Base-by-base conservation (phyloP, 2,329 filamentous ascomycete genomes). In the Biscogniauxia sp. region DNA sequence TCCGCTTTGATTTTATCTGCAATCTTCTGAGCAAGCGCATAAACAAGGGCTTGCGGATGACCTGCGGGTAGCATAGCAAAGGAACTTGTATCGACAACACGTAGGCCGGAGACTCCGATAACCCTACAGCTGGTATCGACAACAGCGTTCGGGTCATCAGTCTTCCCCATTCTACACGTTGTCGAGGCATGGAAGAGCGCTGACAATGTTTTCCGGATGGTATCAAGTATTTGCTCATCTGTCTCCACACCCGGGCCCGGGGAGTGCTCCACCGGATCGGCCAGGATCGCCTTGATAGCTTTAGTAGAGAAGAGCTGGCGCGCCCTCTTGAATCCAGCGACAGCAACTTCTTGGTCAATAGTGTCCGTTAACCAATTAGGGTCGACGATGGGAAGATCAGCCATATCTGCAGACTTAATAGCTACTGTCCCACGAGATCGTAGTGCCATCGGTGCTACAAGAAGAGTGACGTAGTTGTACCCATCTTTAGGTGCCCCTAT, bases 311-410 rank as follows among this genome's bases (percentile, higher is more conserved):
- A 77, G 0, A 75, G 67, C 13, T 78, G 66, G 0, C 82, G 77
- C 0, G 75, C 65, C 3, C 82, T 77, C 55, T 75, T 77, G 63
- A 78, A 79, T 0, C 73, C 68, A 0, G 76, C 75, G 11, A 84
- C 64, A 3, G 76, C 77, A 2, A 83, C 68, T 15, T 81, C 77
- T 25, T 75, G 65, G 51, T 84, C 82, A 0, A 74, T 70, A 8
- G 75, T 73, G 11, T 77, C 72, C 1, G 70, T 70, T 1, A 84
- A 69, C 74, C 77, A 84, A 63, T 79, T 79, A 1, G 79, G 77
- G 62, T 82, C 73, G 60, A 83, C 77, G 13, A 78, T 65, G 0
- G 82, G 81, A 0, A 68, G 66, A 19, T 77, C 74, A 0, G 66
- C 61, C 0, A 70, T 74, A 15, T 74, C 69, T n/a, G 67, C 56